These are phyloP conservation scores for Taxawa tesnikishii DNA, from an alignment of 2,329 filamentous ascomycete species.

Conservation along the genomic window DNA sequence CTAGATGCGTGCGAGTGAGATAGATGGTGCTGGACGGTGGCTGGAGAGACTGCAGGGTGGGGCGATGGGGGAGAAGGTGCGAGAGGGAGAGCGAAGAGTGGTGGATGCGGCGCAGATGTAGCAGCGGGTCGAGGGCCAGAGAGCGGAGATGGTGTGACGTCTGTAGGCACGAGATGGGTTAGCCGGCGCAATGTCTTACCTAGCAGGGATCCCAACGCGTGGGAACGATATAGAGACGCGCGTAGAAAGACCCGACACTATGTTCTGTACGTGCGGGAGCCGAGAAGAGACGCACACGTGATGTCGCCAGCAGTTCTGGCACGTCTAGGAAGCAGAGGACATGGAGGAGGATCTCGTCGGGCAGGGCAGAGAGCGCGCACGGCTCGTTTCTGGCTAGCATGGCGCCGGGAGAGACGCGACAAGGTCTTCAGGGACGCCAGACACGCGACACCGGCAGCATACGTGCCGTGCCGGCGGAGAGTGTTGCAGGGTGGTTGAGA, in stretches of 20 bases:
- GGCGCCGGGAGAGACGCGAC: too few species aligned
- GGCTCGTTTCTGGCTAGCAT: too few species aligned
- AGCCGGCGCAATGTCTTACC: too few species aligned
- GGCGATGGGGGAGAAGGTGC: constrained; percentile 43
- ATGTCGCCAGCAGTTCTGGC: constrained; percentile 30
- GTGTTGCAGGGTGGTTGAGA: too few species aligned
- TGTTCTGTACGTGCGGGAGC: not conserved
- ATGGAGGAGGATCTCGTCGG: constrained; percentile 31
- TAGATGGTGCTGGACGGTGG: constrained; percentile 55
- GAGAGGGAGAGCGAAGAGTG: constrained; percentile 42
- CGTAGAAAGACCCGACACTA: too few species aligned
- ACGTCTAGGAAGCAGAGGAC: constrained; percentile 33
- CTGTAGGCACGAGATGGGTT: constrained; percentile 23
- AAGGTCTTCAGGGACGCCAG: too few species aligned
- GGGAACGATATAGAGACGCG: too few species aligned
- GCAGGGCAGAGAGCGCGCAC: constrained; percentile 13
- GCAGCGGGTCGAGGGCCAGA: constrained; percentile 51
- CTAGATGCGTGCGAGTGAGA: constrained; percentile 51
- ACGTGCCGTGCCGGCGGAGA: too few species aligned
- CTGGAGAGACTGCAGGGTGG: constrained; percentile 47
- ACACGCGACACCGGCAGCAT: too few species aligned
- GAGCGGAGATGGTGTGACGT: constrained; percentile 49
- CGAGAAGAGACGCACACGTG: constrained; percentile 23
- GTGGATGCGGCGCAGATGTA: constrained; percentile 51
- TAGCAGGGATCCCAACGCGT: too few species aligned